Evolutionary conservation across 2,329 filamentous ascomycete genomes (phyloP), one percentile per base, ranked within the genome.

Genomic region (Apiospora saccharicola): DNA sequence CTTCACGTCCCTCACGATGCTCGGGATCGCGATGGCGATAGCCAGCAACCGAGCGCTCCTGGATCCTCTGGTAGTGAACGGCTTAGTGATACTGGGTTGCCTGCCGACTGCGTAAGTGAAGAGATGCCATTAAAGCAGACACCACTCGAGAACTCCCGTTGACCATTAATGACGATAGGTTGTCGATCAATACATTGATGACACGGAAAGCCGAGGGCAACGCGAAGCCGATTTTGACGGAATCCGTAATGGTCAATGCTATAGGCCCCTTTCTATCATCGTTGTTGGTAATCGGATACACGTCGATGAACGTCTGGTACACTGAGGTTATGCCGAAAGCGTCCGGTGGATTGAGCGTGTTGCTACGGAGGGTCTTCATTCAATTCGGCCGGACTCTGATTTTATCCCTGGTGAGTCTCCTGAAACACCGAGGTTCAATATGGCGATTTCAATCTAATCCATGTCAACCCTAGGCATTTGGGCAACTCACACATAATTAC

Each of bases 31-130:
- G 2, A 12, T n/a, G 8, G 47, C 68, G 14, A 41, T 70, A 7
- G 68, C 68, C 68, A 70, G 26, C 30, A 43, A 70, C 47, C 8
- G n/a, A 41, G 34, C 7, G 19, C 49, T 70, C 14, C 14, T 70
- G 30, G 68, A 57, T n/a, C 47, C 47, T n/a, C 22, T 16, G 19
- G 22, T 70, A 16, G 14, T 70, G 47, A 70, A 70, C 34, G 68
- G 68, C 13, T 37, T 70, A 34, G n/a, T 70, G 7, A 19, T 70
- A 41, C 68, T 70, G 47, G 47, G 68, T 4, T 70, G 68, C 26
- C 37, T 70, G 19, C 68, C 68, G 5, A 70, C 68, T 43, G 68
- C 68, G 47, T 57, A 70, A 7, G 68, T 37, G 57, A n/a, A 13
- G 57, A 41, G 8, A 16, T 1, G 34, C 0, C 10, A 14, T 64